Evolutionary conservation across 495 filamentous ascomycete genomes (phyloP), one percentile per base, ranked within the genome.

Genomic region (Xylaria castorea): DNA sequence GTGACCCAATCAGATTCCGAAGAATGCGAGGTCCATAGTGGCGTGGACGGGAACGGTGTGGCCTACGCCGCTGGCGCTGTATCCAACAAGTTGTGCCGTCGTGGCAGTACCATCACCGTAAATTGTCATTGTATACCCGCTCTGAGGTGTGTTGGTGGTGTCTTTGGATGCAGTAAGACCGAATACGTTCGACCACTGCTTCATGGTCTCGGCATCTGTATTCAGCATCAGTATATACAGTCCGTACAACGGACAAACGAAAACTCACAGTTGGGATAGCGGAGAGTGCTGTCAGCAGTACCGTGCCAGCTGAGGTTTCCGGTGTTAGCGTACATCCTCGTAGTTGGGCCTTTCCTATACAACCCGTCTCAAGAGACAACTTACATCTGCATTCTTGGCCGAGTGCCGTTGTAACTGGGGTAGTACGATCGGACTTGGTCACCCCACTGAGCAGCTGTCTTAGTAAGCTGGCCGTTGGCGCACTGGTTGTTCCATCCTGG

Each of bases 71-170:
- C 74, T 69, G 34, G 85, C 86, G 69, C 80, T 84, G 77, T 85
- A 84, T 1, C 85, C 87, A 51, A 84, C 81, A 55, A 84, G 79
- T 77, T 86, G 78, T 1, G 81, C 81, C 2, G 81, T 82, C 9
- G 76, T 79, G n/a, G 78, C 71, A 12, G 81, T 78, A 51, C 81
- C 83, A 20, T 85, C 81, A 5, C 89, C 88, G 76, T 88, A 90
- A 70, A 85, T 83, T 50, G 82, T 86, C 75, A 85, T 77, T 1
- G 87, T 87, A 79, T 88, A 91, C 6, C 85, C 85, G 68, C 75
- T 78, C 74, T 85, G 78, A 0, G 85, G 85, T 5, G 79, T 80
- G 75, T 87, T 83, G 38, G 76, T 50, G 50, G 79, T 76, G 66
- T 81, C 83, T 68, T 72, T 76, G 8, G 77, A 75, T 9, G 83